Evolutionary conservation across 2,329 filamentous ascomycete genomes (phyloP), one percentile per base, ranked within the genome.

Genomic region (Hypoxylon sp.): DNA sequence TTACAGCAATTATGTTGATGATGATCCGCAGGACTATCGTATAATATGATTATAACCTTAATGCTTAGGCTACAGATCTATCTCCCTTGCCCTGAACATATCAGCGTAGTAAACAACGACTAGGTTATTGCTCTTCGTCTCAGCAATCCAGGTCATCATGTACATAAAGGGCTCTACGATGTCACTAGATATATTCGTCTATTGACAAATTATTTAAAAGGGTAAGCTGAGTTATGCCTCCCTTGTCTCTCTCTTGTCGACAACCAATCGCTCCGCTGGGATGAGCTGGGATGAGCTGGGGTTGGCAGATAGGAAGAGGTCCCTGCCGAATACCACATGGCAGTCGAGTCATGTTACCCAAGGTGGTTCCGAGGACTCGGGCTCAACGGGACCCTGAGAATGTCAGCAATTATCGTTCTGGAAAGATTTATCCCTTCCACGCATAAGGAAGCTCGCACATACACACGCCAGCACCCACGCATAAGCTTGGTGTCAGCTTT

Each of bases 21-120:
- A 48, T 13, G 60, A 64, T 61, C 65, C 42, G 44, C 50, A 61
- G 60, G 27, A 60, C 44, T 68, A 57, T 58, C 30, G 54, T 30
- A 53, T 53, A 35, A 48, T 58, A 33, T 54, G 46, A 33, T 46
- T 57, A n/a, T 46, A 27, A 14, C n/a, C 37, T 46, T 35, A 11
- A 22, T 46, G 14, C 40, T 55, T 22, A 30, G 25, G n/a, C 37
- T 49, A 25, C 14, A n/a, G 46, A 20, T 55, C 42, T 55, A 2
- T 46, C n/a, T 55, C 49, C 27, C 17, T 37, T 49, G 22, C 27
- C 25, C 14, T 60, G n/a, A 35, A 2, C 11, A 33, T 33, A 33
- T 27, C 5, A 27, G 25, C 31, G 7, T 8, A 37, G 4, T 37
- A 37, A 44, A 17, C 1, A 44, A 44, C n/a, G 40, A 20, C 40